phyloP scores from a whole-genome alignment of 1,284 basidiomycete genomes.

The Ustilago trichophora region DNA sequence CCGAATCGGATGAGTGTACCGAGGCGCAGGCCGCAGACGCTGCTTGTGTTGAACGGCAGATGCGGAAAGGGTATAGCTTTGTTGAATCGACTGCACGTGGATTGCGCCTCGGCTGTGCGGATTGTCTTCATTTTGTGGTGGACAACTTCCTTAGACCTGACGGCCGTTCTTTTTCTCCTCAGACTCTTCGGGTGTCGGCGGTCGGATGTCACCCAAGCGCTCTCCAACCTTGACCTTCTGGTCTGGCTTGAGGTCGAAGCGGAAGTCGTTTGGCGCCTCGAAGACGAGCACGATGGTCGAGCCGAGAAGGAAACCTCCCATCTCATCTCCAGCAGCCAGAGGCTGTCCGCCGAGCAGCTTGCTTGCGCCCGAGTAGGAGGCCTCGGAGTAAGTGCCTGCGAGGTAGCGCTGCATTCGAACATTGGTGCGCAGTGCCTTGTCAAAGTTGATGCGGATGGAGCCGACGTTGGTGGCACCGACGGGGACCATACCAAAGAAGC shows the following conservation, averaged over 20 bases:
- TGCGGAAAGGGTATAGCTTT: conserved; percentile 22
- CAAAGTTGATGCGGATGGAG: conserved; percentile 95
- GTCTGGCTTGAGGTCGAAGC: conserved; percentile 81
- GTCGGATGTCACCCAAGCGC: conserved; percentile 68
- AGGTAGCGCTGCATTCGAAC: conserved; percentile 50
- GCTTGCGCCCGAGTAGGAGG: conserved; percentile 69
- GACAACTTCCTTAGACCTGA: conserved; percentile 13
- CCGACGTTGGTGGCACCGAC: conserved; percentile 99
- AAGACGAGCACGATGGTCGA: conserved; percentile 97
- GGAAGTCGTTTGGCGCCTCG: conserved; percentile 86
- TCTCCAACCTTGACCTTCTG: conserved; percentile 90
- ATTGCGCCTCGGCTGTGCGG: too few relatives aligned
- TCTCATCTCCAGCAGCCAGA: conserved; percentile 85
- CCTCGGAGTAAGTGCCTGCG: conserved; percentile 88
- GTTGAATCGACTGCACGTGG: too few relatives aligned
- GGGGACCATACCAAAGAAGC: conserved; percentile 96
- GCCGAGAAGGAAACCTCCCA: conserved; percentile 95
- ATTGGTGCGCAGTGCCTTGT: conserved; percentile 73
- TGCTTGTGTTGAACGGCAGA: conserved; percentile 31
- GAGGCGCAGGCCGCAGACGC: not conserved
- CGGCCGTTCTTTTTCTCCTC: conserved; percentile 22
- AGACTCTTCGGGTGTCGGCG: conserved; percentile 3
- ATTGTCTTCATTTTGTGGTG: too few relatives aligned
- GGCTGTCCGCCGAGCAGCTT: conserved; percentile 85
- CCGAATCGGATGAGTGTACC: too few relatives aligned